Conservation (phyloP, 2,329 filamentous ascomycete species). For the Leptographium radiaticola region DNA sequence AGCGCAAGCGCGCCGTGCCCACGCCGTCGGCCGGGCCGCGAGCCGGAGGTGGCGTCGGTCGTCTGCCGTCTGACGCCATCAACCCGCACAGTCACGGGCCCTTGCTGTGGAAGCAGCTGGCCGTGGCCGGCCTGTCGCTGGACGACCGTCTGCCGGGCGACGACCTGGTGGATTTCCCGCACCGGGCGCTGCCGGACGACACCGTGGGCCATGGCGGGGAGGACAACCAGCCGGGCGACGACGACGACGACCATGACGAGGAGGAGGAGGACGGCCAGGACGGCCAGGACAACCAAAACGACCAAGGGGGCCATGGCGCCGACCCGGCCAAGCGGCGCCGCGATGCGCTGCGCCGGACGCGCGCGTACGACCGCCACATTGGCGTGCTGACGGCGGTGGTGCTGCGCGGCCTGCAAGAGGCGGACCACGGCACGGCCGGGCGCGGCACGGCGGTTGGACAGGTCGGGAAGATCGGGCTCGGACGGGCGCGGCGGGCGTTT, state of each 20-base stretch:
- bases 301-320: neutral
- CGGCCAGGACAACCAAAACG: neutral
- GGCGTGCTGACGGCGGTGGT: constrained; percentile 55
- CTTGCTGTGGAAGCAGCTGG: constrained; percentile 37
- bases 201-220: constrained; percentile 1
- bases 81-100: constrained; percentile 44
- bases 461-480: constrained; percentile 32
- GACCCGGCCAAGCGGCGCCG: constrained; percentile 14
- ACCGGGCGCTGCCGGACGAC: constrained; percentile 24
- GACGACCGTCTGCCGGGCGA: constrained; percentile 28
- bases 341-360: constrained; percentile 18
- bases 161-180: constrained; percentile 34
- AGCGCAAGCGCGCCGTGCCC: constrained; percentile 17
- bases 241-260: constrained; percentile 10
- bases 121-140: constrained; percentile 37
- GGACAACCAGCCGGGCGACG: constrained; percentile 5
- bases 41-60: constrained; percentile 8
- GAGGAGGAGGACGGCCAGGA: neutral
- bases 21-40: neutral
- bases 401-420: constrained; percentile 52
- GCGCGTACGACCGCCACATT: constrained; percentile 36
- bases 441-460: neutral
- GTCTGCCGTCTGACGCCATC: constrained; percentile 24
- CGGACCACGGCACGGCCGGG: constrained; percentile 7
- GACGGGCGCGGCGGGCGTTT: constrained; percentile 62